Evolutionary conservation across 1,139 yeast genomes (phyloP), one percentile per base, ranked within the genome.

Genomic region (Debaryomyces udenii): DNA sequence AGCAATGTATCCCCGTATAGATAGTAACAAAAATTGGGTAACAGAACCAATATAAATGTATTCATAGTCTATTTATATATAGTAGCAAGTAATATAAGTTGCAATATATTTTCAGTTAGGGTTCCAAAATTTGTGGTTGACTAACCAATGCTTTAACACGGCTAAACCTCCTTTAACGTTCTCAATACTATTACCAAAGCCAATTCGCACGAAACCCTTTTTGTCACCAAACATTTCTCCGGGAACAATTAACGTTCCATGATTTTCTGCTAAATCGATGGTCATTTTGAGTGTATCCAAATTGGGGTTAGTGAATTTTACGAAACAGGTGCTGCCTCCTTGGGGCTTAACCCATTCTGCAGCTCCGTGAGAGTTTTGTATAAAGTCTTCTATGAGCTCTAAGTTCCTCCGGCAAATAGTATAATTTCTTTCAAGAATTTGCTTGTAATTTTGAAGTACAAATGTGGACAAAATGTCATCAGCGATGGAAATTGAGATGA

Each of bases 301-400:
- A 9, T 49, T 43, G 2, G 54, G 53, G 9, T 54, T 57, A 26
- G 61, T 61, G 15, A 69, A 53, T 41, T 64, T 64, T 4, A 78
- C 44, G 42, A 79, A 70, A 31, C 76, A 67, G 1, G 80, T 76
- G 3, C 79, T 62, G 3, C 83, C 83, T 3, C 76, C 81, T 28
- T 53, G 49, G 1, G 84, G 83, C 36, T 54, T 61, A 15, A 70
- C 66, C 68, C 74, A 75, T 11, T 59, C 48, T 10, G 76, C 57
- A 9, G 51, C 49, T 2, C 71, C 77, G 3, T 56, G 43, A 9
- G 69, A 55, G 1, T 50, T 46, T 1, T 50, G 43, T 6, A 76
- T 57, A 42, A 67, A 73, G 7, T 58, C 48, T 15, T 66, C 69
- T 16, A 79, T 43, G 3, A 66, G 37, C 10, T 49, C 45, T 37